These are phyloP conservation scores for Colletotrichum eremochloae DNA, from an alignment of 2,329 filamentous ascomycete species.

Conservation along the genomic window DNA sequence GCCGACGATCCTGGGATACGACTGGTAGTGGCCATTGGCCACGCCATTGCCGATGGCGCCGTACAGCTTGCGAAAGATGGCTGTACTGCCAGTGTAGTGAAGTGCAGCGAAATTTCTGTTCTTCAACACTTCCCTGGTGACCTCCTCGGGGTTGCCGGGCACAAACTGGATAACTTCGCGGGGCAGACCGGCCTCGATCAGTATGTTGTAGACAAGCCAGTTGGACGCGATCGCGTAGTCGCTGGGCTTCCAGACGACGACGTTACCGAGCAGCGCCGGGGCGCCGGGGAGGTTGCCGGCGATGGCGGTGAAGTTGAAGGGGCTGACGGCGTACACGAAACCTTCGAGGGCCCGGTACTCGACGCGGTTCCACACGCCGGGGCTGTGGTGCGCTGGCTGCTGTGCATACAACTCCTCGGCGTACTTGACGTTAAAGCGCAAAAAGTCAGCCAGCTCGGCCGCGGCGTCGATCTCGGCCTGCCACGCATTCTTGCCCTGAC, in stretches of 20 bases:
- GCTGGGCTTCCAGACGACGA: constrained; percentile 97
- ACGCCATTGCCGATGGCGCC: constrained; percentile 87
- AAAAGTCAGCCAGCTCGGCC: constrained; percentile 91
- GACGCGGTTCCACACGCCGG: constrained; percentile 91
- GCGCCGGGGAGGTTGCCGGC: constrained; percentile 87
- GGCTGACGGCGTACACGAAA: constrained; percentile 93
- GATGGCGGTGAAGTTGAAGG: constrained; percentile 98
- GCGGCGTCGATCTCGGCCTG: constrained; percentile 99
- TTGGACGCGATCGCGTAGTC: constrained; percentile 90
- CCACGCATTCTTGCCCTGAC: constrained; percentile 98
- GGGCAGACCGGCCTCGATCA: constrained; percentile 91
- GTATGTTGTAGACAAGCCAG: constrained; percentile 90
- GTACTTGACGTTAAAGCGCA: constrained; percentile 94
- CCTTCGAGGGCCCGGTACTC: constrained; percentile 93
- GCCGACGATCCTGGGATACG: constrained; percentile 90
- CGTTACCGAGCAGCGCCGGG: constrained; percentile 91
- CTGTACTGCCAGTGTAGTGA: constrained; percentile 94
- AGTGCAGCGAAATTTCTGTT: constrained; percentile 90
- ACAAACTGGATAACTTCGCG: constrained; percentile 94
- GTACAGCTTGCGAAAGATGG: constrained; percentile 90
- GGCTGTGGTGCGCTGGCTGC: constrained; percentile 86
- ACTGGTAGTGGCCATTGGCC: constrained; percentile 83
- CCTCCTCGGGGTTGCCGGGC: constrained; percentile 86
- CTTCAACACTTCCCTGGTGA: constrained; percentile 81
- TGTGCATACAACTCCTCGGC: constrained; percentile 90